Evolutionary conservation across 805 yeast species (phyloP).

Genomic region (Metschnikowia orientalis): DNA sequence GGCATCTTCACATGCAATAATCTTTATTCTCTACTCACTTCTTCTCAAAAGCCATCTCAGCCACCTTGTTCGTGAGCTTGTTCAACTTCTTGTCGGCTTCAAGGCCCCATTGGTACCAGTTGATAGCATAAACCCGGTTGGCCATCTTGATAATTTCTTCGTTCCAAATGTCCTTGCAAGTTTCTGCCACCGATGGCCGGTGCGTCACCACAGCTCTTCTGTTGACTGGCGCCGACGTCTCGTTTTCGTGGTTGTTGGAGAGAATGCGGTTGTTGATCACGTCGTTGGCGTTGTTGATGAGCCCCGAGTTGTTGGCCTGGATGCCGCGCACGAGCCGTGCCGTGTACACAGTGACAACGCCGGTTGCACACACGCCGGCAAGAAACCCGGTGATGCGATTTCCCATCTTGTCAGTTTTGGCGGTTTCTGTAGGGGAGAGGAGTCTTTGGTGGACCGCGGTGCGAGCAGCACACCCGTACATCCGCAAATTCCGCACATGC

Average conservation of each 20-base stretch:
- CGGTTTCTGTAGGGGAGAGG: not conserved
- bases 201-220: slow-evolving; percentile 18
- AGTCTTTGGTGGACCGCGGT: slow-evolving; percentile 1
- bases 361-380: slow-evolving; percentile 55
- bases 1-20: too few relatives aligned
- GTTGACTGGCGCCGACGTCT: slow-evolving; percentile 42
- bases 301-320: slow-evolving; percentile 42
- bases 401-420: slow-evolving; percentile 27
- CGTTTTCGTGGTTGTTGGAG: slow-evolving; percentile 41
- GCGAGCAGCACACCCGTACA: too few relatives aligned
- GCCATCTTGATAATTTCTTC: slow-evolving; percentile 62
- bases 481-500: too few relatives aligned
- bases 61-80: slow-evolving; percentile 27
- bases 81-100: slow-evolving; percentile 30
- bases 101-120: slow-evolving; percentile 42
- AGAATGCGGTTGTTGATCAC: slow-evolving; percentile 52
- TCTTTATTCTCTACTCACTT: too few relatives aligned
- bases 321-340: slow-evolving; percentile 50
- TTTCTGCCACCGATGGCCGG: slow-evolving; percentile 48
- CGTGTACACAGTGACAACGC: slow-evolving; percentile 60
- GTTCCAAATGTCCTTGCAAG: slow-evolving; percentile 76
- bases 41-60: slow-evolving; percentile 10
- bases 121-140: slow-evolving; percentile 56
- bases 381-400: slow-evolving; percentile 43
- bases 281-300: slow-evolving; percentile 45